Evolutionary conservation across 2,329 filamentous ascomycete species (phyloP).

Genomic region (Phialophora verrucosa): DNA sequence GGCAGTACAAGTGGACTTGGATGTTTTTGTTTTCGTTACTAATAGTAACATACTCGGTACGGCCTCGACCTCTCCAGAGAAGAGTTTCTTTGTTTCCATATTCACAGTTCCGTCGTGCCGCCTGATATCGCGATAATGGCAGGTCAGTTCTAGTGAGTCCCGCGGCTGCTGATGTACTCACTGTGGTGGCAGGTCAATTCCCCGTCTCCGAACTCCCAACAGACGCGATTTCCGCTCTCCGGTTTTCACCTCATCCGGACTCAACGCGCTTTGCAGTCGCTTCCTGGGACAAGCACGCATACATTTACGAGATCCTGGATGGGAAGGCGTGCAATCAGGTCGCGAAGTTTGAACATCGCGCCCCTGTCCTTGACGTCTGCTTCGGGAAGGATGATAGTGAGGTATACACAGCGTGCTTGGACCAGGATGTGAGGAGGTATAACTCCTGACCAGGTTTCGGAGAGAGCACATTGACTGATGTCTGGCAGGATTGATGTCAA

Average conservation of each 20-base stretch:
- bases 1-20: slow-evolving; percentile 8
- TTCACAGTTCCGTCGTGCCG: not conserved
- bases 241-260: slow-evolving; percentile 77
- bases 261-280: slow-evolving; percentile 84
- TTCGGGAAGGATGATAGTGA: slow-evolving; percentile 83
- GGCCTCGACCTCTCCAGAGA: not conserved
- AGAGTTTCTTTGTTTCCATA: not conserved
- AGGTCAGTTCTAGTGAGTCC: slow-evolving; percentile 5
- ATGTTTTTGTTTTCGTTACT: slow-evolving; percentile 16
- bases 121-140: slow-evolving; percentile 20
- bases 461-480: not conserved
- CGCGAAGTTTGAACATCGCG: slow-evolving; percentile 71
- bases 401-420: slow-evolving; percentile 84
- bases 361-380: slow-evolving; percentile 88
- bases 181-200: slow-evolving; percentile 66
- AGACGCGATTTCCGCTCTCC: slow-evolving; percentile 85
- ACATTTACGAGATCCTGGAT: slow-evolving; percentile 81
- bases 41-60: not conserved
- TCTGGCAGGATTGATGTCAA: slow-evolving; percentile 68
- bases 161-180: not conserved
- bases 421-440: slow-evolving; percentile 81
- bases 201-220: slow-evolving; percentile 80
- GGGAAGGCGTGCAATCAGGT: slow-evolving; percentile 55
- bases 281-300: slow-evolving; percentile 92
- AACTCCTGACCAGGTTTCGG: slow-evolving; percentile 28